Conservation (phyloP, 2,329 filamentous ascomycete genomes). For the Westerdykella ornata region DNA sequence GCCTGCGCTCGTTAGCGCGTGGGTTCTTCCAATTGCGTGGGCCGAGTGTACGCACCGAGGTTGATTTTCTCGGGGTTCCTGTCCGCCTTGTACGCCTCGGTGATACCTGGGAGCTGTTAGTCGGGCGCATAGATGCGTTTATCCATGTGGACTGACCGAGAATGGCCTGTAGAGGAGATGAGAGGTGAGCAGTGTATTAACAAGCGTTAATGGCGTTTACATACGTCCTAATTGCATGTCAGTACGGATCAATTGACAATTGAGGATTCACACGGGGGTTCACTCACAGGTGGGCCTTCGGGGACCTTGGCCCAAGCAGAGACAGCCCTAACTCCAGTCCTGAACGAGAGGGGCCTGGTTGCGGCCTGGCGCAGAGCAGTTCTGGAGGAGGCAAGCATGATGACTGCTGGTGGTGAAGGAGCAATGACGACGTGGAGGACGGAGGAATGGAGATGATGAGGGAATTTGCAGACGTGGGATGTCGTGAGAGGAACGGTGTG, state of each 20-base stretch:
- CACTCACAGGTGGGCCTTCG: constrained; percentile 85
- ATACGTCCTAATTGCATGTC: constrained; percentile 29
- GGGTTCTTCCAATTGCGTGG: not conserved
- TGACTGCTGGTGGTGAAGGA: constrained; percentile 9
- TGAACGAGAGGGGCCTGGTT: constrained; percentile 29
- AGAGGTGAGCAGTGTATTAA: constrained; percentile 1
- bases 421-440: constrained; percentile 7
- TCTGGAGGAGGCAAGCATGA: constrained; percentile 35
- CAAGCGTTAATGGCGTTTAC: not conserved
- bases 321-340: constrained; percentile 51
- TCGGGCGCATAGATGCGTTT: constrained; percentile 5
- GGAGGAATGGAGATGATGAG: constrained; percentile 6
- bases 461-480: not conserved
- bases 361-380: constrained; percentile 36
- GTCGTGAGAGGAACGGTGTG: not conserved
- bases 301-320: constrained; percentile 88
- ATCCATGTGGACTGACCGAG: constrained; percentile 51
- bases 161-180: constrained; percentile 56
- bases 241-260: constrained; percentile 13
- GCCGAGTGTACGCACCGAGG: constrained; percentile 55
- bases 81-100: constrained; percentile 98
- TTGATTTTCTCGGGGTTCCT: constrained; percentile 94
- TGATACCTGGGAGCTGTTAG: constrained; percentile 59
- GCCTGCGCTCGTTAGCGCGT: constrained; percentile 47
- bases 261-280: constrained; percentile 5